Base-by-base conservation (phyloP, 768 basidiomycete species). In the Agrocybe pediades region DNA sequence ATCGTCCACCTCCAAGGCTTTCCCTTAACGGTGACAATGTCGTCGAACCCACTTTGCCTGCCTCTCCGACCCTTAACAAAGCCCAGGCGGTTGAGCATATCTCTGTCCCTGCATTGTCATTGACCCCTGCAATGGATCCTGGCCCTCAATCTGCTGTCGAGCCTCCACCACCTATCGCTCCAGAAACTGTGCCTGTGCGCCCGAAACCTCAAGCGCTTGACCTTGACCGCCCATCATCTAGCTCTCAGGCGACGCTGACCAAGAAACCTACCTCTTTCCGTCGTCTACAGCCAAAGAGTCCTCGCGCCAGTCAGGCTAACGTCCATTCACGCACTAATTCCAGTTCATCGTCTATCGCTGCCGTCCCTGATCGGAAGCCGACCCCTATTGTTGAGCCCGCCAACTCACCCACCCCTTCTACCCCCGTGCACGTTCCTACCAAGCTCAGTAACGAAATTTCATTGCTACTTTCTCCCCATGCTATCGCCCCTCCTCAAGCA, bases 221-320 rank as follows among this genome's bases (percentile, higher is more conserved):
- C 9, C 41, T 39, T 41, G 29, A 33, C 49, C 41, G 17, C 21
- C 47, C 15, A 46, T 42, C 43, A 44, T 42, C 58, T 40, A 46
- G 39, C 55, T 52, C 61, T 50, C 46, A 57, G 16, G n/a, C n/a
- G n/a, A 46, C 57, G 17, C 57, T 46, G 11, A 43, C 58, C 2
- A 62, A 55, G 42, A 82, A 73, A 56, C 60, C 73, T 2, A 79
- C 84, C 1, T 83, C 81, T 0, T 83, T 85, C 63, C 76, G 84
- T 23, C 81, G 76, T 44, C 61, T 85, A 17, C 79, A 76, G 20
- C 56, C 44, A 9, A 62, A 56, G 53, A 60, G 40, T 46, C 44
- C 41, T 27, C 54, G 52, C 15, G 29, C 45, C 30, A 9, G 33
- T 11, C 62, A 53, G 65, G 41, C 67, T 52, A 29, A 41, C n/a